Percentiles rank a stretch among this genome's conserved stretches.
These are phyloP conservation scores for Aspergillus phoenicis DNA, from an alignment of 2,329 filamentous ascomycete species.

Conservation along the genomic window DNA sequence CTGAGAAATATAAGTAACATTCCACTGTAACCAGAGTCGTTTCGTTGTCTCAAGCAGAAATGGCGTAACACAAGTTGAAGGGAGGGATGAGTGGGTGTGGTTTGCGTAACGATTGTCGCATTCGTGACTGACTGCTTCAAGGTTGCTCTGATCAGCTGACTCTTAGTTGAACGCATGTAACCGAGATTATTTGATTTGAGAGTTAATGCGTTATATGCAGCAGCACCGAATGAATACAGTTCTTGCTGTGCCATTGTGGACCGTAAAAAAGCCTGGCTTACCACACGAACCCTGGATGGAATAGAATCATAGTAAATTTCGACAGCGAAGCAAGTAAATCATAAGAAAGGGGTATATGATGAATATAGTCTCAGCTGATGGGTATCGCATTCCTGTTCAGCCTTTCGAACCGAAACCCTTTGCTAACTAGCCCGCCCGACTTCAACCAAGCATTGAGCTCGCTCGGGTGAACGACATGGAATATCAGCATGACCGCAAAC, in stretches of 20 bases:
- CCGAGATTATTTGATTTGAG: not conserved
- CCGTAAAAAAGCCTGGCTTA: too few relatives aligned
- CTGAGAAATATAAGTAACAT: not conserved
- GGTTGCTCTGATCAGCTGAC: not conserved
- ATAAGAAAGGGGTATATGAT: too few relatives aligned
- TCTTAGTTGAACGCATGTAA: not conserved
- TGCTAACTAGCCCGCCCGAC: not conserved
- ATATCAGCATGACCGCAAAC: conserved; percentile 4
- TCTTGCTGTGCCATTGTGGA: too few relatives aligned
- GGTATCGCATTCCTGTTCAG: not conserved
- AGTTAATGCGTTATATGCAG: not conserved
- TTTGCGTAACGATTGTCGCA: not conserved
- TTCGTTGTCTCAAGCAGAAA: not conserved
- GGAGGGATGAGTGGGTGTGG: not conserved
- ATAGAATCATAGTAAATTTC: too few relatives aligned
- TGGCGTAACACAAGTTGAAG: too few relatives aligned
- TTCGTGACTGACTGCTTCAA: not conserved
- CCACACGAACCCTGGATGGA: too few relatives aligned
- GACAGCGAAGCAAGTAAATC: too few relatives aligned
- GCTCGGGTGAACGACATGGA: conserved; percentile 1
- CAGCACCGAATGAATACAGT: too few relatives aligned
- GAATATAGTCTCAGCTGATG: not conserved
- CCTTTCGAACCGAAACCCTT: not conserved
- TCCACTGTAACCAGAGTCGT: not conserved
- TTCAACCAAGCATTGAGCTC: conserved; percentile 9